A percentile compares a stretch with the other conserved stretches of the same genome.
Conservation (phyloP, 345 rosid species). For the Aquilaria sinensis region DNA sequence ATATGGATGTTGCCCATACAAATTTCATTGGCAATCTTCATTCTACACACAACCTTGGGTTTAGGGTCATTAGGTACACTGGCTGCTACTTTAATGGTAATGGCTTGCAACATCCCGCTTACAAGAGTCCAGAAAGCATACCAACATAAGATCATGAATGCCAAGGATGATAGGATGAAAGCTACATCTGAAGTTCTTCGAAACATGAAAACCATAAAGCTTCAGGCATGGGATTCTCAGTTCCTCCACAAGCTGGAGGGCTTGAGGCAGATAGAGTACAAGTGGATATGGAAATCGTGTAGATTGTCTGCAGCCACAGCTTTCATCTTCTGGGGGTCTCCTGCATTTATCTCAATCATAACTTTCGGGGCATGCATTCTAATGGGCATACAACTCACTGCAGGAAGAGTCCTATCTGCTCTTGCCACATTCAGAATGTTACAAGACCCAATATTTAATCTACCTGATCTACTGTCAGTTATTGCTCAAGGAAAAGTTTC, state of each 20-base stretch:
- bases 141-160: conserved; percentile 80
- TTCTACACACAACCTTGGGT: conserved; percentile 57
- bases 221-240: conserved; percentile 85
- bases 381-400: conserved; percentile 68
- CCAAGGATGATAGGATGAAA: conserved; percentile 81
- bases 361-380: conserved; percentile 63
- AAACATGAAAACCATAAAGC: conserved; percentile 82
- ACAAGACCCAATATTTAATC: conserved; percentile 77
- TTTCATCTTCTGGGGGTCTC: conserved; percentile 91
- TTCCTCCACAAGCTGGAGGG: conserved; percentile 55
- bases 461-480: conserved; percentile 73
- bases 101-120: conserved; percentile 77
- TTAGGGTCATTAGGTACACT: conserved; percentile 73
- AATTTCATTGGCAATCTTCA: conserved; percentile 59
- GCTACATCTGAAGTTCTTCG: conserved; percentile 76
- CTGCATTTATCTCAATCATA: conserved; percentile 65
- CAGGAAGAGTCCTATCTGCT: conserved; percentile 83
- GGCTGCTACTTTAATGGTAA: conserved; percentile 58
- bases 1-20: conserved; percentile 88
- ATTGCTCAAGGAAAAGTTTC: conserved; percentile 84
- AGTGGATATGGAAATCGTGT: conserved; percentile 64
- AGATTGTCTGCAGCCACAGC: conserved; percentile 55
- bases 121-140: conserved; percentile 63
- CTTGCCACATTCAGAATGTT: conserved; percentile 89
- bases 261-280: conserved; percentile 52